These are phyloP conservation scores for Argentina anserina DNA, from an alignment of 306 rosid species.

Conservation along the genomic window DNA sequence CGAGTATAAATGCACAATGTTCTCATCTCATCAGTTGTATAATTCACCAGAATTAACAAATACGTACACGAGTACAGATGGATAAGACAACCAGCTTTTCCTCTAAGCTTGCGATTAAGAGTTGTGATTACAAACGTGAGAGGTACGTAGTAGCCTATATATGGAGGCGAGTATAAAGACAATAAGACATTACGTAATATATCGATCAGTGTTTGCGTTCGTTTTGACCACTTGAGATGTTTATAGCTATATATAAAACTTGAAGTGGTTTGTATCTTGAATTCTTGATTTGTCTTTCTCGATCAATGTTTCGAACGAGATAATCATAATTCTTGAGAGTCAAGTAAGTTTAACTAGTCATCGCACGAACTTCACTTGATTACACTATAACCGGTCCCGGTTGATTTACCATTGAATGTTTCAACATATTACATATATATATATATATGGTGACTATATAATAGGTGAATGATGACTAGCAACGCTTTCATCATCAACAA, in stretches of 20 bases:
- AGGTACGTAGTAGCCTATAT: too few species aligned
- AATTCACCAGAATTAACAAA: not conserved
- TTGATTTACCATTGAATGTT: slow-evolving; percentile 21
- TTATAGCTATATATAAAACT: too few species aligned
- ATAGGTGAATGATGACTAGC: slow-evolving; percentile 41
- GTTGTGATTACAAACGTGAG: too few species aligned
- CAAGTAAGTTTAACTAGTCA: too few species aligned
- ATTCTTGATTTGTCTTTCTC: not conserved
- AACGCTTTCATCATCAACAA: slow-evolving; percentile 35
- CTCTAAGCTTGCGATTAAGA: too few species aligned
- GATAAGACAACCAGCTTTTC: too few species aligned
- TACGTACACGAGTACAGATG: too few species aligned
- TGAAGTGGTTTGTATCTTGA: too few species aligned
- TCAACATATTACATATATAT: not conserved
- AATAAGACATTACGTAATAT: too few species aligned
- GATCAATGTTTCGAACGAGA: not conserved
- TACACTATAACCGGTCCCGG: not conserved
- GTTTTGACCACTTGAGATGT: too few species aligned
- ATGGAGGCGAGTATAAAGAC: too few species aligned
- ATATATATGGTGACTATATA: slow-evolving; percentile 15
- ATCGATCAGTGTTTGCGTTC: too few species aligned
- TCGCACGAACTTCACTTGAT: not conserved
- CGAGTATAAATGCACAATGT: not conserved
- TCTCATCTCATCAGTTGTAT: not conserved
- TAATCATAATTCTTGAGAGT: not conserved